Evolutionary conservation across 176 grass and related monocot genomes (phyloP).

Genomic region (Dactylis glomerata): DNA sequence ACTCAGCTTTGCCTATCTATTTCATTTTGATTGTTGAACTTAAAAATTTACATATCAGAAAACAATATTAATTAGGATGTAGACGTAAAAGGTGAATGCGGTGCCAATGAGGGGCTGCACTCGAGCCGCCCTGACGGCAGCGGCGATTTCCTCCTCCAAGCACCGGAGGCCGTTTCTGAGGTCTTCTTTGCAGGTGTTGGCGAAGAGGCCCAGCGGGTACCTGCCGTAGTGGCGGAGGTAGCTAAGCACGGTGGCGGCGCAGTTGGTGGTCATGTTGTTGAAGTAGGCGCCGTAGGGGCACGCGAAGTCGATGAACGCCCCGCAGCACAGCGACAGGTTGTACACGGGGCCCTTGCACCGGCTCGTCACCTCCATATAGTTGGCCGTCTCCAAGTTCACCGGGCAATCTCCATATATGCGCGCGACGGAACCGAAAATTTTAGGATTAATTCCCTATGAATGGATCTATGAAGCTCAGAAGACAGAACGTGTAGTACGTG

Average conservation of each 20-base stretch:
- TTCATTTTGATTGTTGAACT: too few species aligned
- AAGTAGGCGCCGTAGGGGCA: background rate
- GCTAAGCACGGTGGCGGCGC: background rate
- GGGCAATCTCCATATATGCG: background rate
- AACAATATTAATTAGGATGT: too few species aligned
- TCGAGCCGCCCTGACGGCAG: background rate
- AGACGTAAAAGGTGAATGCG: too few species aligned
- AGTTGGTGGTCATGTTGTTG: background rate
- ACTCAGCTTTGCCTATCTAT: too few species aligned
- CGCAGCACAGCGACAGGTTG: background rate
- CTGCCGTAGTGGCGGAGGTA: background rate
- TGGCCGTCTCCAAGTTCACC: background rate
- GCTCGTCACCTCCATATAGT: background rate
- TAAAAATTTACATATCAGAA: too few species aligned
- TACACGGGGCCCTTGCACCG: background rate
- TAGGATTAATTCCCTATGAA: too few species aligned
- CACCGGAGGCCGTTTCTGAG: background rate
- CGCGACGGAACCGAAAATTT: background rate
- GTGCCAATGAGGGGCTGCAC: too few species aligned
- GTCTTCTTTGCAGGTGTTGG: background rate
- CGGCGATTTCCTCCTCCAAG: background rate
- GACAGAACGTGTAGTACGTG: too few species aligned
- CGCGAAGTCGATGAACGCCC: background rate
- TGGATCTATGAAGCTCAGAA: too few species aligned
- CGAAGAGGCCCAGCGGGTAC: background rate